phyloP scores from a whole-genome alignment of 768 basidiomycete species.

The Saitozyma podzolica region DNA sequence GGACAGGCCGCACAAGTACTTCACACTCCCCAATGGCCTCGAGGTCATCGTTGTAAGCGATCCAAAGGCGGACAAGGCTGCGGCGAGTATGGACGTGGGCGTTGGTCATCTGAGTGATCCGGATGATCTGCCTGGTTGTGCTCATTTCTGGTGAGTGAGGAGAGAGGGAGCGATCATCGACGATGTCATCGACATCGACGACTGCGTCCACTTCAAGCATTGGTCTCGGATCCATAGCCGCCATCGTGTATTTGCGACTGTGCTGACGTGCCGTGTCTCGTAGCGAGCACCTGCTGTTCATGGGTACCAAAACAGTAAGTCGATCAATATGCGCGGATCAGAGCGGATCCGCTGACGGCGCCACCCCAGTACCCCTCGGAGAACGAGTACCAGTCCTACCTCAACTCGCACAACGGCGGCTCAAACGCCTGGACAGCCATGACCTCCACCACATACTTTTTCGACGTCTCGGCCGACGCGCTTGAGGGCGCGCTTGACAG shows the following conservation, averaged over 20 bases:
- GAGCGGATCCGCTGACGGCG: not conserved
- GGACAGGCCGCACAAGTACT: conserved; percentile 57
- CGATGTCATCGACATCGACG: not conserved
- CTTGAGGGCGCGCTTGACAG: conserved; percentile 51
- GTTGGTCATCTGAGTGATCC: conserved; percentile 94
- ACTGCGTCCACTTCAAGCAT: no score
- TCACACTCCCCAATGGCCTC: conserved; percentile 85
- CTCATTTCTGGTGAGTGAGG: conserved; percentile 52
- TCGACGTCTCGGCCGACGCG: conserved; percentile 64
- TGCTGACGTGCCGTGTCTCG: not conserved
- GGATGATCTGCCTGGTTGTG: conserved; percentile 55
- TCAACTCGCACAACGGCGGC: conserved; percentile 61
- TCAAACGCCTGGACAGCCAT: conserved; percentile 94
- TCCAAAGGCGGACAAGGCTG: conserved; percentile 83
- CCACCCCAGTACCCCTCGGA: conserved; percentile 59
- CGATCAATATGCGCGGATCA: not conserved
- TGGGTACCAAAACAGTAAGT: conserved; percentile 66
- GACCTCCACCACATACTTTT: conserved; percentile 82
- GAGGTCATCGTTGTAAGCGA: conserved; percentile 83
- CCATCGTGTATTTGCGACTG: no score
- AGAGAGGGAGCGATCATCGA: not conserved
- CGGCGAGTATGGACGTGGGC: conserved; percentile 89
- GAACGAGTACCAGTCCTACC: conserved; percentile 79
- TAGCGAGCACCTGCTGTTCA: conserved; percentile 89
- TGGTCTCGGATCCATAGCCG: no score